Evolutionary conservation across 1,284 basidiomycete genomes (phyloP).

Genomic region (Trametes sp.): DNA sequence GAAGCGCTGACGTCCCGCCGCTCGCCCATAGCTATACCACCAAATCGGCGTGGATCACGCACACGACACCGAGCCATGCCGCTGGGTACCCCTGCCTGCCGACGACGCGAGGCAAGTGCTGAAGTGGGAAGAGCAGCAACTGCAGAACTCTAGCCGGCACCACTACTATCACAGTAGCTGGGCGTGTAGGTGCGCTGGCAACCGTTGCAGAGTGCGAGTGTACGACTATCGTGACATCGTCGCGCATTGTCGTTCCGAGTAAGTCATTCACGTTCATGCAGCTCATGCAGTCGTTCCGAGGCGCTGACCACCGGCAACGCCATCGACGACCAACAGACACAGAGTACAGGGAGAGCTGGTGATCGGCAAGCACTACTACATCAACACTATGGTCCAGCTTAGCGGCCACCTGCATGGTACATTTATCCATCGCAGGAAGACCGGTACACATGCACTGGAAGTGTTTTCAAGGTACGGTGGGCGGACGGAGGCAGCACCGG

Average conservation of each 20-base stretch:
- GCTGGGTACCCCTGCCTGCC: slow-evolving; percentile 3
- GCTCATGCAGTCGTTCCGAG: too few relatives aligned
- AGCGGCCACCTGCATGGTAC: too few relatives aligned
- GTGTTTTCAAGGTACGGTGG: too few relatives aligned
- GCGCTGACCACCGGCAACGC: too few relatives aligned
- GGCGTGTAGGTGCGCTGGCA: neutral
- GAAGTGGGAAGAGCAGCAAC: neutral
- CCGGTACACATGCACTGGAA: too few relatives aligned
- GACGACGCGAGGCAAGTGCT: neutral
- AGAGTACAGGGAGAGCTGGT: too few relatives aligned
- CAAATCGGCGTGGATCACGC: neutral
- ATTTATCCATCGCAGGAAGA: too few relatives aligned
- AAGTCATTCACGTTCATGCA: neutral
- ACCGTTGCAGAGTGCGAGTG: neutral
- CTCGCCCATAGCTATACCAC: slow-evolving; percentile 4
- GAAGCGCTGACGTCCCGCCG: neutral
- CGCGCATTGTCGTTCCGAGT: neutral
- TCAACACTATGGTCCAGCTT: too few relatives aligned
- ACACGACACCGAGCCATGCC: neutral
- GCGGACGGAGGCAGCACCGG: too few relatives aligned
- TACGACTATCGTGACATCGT: neutral
- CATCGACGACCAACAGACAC: too few relatives aligned
- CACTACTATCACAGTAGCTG: neutral
- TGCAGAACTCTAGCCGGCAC: too few relatives aligned
- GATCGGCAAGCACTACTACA: too few relatives aligned